Conservation (phyloP, 352 stramenopile genomes). For the Globisporangium cystogenes region DNA sequence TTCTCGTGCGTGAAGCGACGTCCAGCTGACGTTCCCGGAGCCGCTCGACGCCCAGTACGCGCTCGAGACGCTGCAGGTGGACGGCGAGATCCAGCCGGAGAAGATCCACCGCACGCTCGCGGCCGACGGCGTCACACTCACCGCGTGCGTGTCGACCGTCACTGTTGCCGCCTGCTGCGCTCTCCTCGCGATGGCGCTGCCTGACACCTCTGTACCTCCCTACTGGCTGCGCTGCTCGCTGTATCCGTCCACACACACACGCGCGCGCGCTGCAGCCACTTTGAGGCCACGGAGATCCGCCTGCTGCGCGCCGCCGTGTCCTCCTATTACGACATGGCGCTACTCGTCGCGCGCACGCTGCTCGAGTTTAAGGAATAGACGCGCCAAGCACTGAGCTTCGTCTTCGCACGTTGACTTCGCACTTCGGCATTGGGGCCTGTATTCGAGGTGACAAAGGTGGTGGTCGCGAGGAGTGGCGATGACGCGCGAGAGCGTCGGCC, state of each 20-base stretch:
- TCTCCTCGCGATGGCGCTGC: background rate
- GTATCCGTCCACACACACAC: background rate
- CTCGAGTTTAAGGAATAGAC: constrained; percentile 84
- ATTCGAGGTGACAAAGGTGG: constrained; percentile 1
- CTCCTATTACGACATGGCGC: constrained; percentile 85
- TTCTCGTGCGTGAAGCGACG: constrained; percentile 27
- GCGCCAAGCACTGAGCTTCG: too few species aligned
- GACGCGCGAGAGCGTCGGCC: constrained; percentile 22
- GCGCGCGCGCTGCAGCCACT: constrained; percentile 36
- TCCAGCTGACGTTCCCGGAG: constrained; percentile 60
- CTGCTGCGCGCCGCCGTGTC: constrained; percentile 78
- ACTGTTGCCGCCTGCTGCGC: background rate
- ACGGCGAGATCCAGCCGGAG: constrained; percentile 80
- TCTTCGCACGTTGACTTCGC: too few species aligned
- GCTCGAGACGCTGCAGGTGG: constrained; percentile 80
- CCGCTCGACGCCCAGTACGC: constrained; percentile 61
- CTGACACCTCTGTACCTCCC: too few species aligned
- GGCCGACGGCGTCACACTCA: constrained; percentile 52
- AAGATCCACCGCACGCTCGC: constrained; percentile 77
- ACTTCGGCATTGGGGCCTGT: too few species aligned
- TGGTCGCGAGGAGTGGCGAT: constrained; percentile 4
- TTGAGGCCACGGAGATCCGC: constrained; percentile 78
- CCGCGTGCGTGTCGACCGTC: constrained; percentile 45
- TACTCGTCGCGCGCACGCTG: constrained; percentile 65
- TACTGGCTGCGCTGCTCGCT: background rate